These are phyloP conservation scores for Zymoseptoria crescenta DNA, from an alignment of 2,329 filamentous ascomycete genomes.

Conservation along the genomic window DNA sequence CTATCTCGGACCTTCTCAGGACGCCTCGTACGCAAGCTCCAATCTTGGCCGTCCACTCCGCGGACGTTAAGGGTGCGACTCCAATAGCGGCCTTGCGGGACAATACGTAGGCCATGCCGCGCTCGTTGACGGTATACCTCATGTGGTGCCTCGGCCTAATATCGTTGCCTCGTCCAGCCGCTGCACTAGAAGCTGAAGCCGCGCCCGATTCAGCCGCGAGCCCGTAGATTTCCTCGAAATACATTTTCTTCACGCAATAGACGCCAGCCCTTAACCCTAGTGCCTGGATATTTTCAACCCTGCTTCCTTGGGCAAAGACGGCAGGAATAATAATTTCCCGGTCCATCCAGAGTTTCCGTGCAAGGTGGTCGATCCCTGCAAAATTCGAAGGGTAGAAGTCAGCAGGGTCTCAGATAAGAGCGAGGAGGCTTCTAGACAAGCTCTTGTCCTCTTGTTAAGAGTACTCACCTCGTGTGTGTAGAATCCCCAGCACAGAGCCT, in stretches of 20 bases:
- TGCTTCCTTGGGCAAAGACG: background rate
- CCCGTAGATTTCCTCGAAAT: background rate
- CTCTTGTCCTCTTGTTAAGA: no score
- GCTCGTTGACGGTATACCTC: background rate
- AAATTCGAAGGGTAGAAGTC: no score
- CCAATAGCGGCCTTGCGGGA: no score
- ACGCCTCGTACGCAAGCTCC: background rate
- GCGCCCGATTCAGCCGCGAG: background rate
- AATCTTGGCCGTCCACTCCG: no score
- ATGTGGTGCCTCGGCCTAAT: background rate
- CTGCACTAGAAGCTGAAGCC: no score
- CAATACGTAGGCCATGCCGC: no score
- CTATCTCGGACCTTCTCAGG: background rate
- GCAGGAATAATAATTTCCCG: background rate
- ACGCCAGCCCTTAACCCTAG: background rate
- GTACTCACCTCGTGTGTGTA: background rate
- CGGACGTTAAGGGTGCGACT: background rate
- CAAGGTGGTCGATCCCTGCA: background rate
- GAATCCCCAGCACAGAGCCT: background rate
- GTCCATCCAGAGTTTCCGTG: background rate
- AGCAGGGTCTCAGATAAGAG: no score
- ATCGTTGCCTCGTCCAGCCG: background rate
- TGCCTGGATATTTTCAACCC: background rate
- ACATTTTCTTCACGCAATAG: background rate
- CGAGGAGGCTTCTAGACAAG: no score